Percentiles rank a stretch among this genome's conserved stretches.
Conservation (phyloP, 257 asterid genomes). For the Buddleja alternifolia region DNA sequence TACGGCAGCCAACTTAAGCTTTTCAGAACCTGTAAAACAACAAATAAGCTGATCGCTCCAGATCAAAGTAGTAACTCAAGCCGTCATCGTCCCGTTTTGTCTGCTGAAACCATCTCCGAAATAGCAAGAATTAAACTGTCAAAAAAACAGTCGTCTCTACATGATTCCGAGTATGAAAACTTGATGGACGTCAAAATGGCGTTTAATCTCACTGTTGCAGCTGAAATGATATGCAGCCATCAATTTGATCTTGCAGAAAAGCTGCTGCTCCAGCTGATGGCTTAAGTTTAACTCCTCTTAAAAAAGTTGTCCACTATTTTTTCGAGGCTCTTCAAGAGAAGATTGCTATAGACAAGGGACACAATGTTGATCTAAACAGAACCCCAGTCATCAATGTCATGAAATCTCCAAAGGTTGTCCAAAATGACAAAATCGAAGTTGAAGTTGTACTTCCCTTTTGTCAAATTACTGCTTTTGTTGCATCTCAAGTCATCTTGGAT, state of each 20-base stretch:
- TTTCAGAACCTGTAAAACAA: background rate
- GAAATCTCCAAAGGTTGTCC: background rate
- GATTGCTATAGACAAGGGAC: slow-evolving; percentile 11
- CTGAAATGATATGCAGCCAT: no score
- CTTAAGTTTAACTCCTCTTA: no score
- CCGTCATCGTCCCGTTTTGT: background rate
- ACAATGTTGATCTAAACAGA: background rate
- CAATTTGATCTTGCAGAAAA: no score
- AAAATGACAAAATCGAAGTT: background rate
- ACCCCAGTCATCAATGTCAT: background rate
- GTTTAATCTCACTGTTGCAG: no score
- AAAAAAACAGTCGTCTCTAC: no score
- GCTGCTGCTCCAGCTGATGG: no score
- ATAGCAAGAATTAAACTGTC: background rate
- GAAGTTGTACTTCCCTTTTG: slow-evolving; percentile 29
- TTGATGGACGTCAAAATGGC: no score
- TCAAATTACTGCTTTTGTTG: slow-evolving; percentile 28
- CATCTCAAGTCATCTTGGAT: slow-evolving; percentile 41
- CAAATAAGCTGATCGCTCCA: background rate
- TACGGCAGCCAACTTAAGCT: background rate
- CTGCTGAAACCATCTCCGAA: slow-evolving; percentile 14
- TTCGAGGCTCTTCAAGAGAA: slow-evolving; percentile 34
- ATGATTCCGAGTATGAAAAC: no score
- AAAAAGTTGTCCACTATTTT: slow-evolving; percentile 36
- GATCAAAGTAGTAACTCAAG: background rate